phyloP scores from a whole-genome alignment of 2,329 filamentous ascomycete genomes.

The Fusarium ramigenum region DNA sequence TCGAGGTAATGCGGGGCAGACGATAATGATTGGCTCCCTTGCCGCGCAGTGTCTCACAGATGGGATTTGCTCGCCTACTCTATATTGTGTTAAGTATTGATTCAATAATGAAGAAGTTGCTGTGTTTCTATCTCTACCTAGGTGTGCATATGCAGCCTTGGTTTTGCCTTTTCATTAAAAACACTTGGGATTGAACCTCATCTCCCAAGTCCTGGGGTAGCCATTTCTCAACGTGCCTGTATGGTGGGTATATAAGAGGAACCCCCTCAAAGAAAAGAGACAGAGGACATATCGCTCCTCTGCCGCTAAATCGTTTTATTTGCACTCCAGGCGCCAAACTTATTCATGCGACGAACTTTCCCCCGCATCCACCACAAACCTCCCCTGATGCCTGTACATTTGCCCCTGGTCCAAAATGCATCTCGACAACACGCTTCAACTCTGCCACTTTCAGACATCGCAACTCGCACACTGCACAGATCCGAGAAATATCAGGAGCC shows the following conservation, averaged over 20 bases:
- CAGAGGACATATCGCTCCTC: neutral
- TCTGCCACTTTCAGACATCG: slow-evolving; percentile 59
- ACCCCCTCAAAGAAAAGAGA: too few species aligned
- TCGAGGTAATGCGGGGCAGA: neutral
- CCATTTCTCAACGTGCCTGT: neutral
- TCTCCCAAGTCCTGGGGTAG: neutral
- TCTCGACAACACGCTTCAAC: slow-evolving; percentile 48
- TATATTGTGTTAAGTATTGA: neutral
- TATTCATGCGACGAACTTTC: slow-evolving; percentile 53
- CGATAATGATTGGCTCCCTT: slow-evolving; percentile 2
- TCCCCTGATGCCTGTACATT: slow-evolving; percentile 47
- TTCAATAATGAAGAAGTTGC: neutral
- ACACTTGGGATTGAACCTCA: neutral
- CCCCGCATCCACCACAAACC: slow-evolving; percentile 53
- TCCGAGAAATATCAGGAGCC: slow-evolving; percentile 61
- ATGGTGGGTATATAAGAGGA: neutral
- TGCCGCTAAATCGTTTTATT: neutral
- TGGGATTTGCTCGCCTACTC: neutral
- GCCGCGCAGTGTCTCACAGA: slow-evolving; percentile 15
- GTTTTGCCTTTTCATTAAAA: neutral
- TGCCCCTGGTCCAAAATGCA: slow-evolving; percentile 43
- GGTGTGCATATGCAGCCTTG: neutral
- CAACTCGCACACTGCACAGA: slow-evolving; percentile 64
- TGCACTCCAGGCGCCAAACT: neutral
- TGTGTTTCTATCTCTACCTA: neutral